These are phyloP conservation scores for Corynascus novoguineensis DNA, from an alignment of 495 filamentous ascomycete genomes.

Conservation along the genomic window DNA sequence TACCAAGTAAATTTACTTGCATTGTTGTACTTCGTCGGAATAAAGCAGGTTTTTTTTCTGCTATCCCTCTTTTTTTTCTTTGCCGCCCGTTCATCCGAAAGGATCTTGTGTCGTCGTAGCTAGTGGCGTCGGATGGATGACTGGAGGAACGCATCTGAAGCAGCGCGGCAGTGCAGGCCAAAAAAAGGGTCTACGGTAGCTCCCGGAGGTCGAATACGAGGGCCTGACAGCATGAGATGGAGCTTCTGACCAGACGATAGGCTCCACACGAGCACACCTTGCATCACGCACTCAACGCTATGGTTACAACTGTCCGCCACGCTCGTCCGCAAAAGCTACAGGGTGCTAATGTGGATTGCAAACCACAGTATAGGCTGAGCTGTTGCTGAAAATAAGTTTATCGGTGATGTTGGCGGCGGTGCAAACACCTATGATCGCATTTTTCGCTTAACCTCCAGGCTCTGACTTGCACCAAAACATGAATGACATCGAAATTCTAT, in stretches of 20 bases:
- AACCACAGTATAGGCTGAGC: no score
- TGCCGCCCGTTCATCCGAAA: not conserved
- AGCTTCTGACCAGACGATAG: constrained; percentile 5
- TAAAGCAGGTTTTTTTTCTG: not conserved
- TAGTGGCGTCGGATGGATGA: not conserved
- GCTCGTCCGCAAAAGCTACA: not conserved
- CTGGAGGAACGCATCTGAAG: not conserved
- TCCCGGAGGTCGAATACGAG: constrained; percentile 23
- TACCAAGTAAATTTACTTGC: no score
- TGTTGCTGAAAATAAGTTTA: not conserved
- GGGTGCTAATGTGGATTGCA: no score
- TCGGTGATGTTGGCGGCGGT: not conserved
- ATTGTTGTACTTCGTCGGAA: no score
- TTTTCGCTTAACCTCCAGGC: no score
- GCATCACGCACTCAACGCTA: not conserved
- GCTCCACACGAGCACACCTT: not conserved
- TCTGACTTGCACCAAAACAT: no score
- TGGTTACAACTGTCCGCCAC: not conserved
- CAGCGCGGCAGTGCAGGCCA: constrained; percentile 19
- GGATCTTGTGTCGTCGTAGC: not conserved
- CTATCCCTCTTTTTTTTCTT: not conserved
- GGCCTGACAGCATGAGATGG: constrained; percentile 10
- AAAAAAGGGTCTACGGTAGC: constrained; percentile 16
- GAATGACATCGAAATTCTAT: no score
- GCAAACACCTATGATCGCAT: no score